Conservation (phyloP, 1,139 yeast genomes). For the Pichia sp. region DNA sequence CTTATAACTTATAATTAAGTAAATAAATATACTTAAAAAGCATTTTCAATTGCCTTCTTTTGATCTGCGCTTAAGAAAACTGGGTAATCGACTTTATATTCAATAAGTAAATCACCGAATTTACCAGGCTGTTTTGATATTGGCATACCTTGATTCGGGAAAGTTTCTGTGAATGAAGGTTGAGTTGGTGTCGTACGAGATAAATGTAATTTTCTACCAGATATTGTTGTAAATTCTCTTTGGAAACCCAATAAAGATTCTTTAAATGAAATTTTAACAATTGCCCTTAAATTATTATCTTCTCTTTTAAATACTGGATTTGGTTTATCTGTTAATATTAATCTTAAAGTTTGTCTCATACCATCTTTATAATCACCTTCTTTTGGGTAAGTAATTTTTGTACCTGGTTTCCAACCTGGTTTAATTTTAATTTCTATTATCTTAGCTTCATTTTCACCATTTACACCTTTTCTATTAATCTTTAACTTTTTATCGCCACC, state of each 20-base stretch:
- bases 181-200: conserved; percentile 76
- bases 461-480: conserved; percentile 68
- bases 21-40: conserved; percentile 12
- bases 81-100: conserved; percentile 82
- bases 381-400: conserved; percentile 81
- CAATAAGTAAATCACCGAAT: conserved; percentile 75
- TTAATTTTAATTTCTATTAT: conserved; percentile 71
- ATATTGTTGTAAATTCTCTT: conserved; percentile 73
- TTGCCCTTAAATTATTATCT: conserved; percentile 67
- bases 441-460: conserved; percentile 67
- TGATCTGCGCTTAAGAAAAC: conserved; percentile 66
- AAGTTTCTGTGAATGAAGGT: conserved; percentile 66
- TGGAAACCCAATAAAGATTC: conserved; percentile 87
- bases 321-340: conserved; percentile 82
- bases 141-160: conserved; percentile 98
- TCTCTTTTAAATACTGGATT: conserved; percentile 65
- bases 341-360: conserved; percentile 81
- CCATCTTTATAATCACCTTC: conserved; percentile 94
- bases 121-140: conserved; percentile 73
- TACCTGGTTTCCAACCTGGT: conserved; percentile 99
- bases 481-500: conserved; percentile 89
- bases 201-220: conserved; percentile 79
- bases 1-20: not conserved
- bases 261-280: conserved; percentile 71
- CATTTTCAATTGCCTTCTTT: conserved; percentile 51